Percentiles rank a stretch among this genome's conserved stretches.
Conservation (phyloP, 2,329 filamentous ascomycete species). For the Cladosporium cucumerinum region DNA sequence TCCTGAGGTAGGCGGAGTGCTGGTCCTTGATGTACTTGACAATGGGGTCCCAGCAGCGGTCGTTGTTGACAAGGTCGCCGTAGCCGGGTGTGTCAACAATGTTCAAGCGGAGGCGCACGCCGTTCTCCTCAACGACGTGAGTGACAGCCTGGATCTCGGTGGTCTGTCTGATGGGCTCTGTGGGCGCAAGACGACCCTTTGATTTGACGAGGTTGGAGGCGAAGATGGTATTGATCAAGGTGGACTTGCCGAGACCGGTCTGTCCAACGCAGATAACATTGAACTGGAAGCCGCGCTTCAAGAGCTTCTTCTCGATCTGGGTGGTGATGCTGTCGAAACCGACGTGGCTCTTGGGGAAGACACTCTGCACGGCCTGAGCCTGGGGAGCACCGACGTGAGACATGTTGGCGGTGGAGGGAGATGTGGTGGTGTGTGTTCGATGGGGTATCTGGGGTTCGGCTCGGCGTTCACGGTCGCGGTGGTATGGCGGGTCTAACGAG, state of each 20-base stretch:
- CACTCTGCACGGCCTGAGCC: slow-evolving; percentile 47
- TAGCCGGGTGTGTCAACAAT: slow-evolving; percentile 99
- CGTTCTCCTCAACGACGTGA: slow-evolving; percentile 99
- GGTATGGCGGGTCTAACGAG: slow-evolving; percentile 8
- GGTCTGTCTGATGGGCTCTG: slow-evolving; percentile 89
- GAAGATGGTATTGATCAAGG: slow-evolving; percentile 99
- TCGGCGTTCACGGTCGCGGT: slow-evolving; percentile 11
- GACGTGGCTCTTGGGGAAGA: slow-evolving; percentile 95
- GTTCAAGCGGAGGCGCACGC: slow-evolving; percentile 93
- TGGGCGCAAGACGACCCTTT: slow-evolving; percentile 88
- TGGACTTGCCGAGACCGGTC: slow-evolving; percentile 97
- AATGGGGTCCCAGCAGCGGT: slow-evolving; percentile 99
- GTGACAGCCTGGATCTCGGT: slow-evolving; percentile 98
- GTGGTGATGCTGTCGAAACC: slow-evolving; percentile 99
- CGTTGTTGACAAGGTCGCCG: slow-evolving; percentile 98
- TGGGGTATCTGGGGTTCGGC: slow-evolving; percentile 11
- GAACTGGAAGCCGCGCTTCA: slow-evolving; percentile 99
- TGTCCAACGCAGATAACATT: slow-evolving; percentile 99
- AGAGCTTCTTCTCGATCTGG: slow-evolving; percentile 98
- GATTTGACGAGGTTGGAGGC: slow-evolving; percentile 98
- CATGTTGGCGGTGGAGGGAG: slow-evolving; percentile 1
- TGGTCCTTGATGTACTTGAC: slow-evolving; percentile 99
- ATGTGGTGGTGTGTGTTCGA: background rate
- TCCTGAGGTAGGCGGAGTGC: slow-evolving; percentile 97
- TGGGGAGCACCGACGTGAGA: slow-evolving; percentile 11